Evolutionary conservation across 2,329 filamentous ascomycete species (phyloP), one percentile per base, ranked within the genome.

Genomic region (Exophiala alcalophila): DNA sequence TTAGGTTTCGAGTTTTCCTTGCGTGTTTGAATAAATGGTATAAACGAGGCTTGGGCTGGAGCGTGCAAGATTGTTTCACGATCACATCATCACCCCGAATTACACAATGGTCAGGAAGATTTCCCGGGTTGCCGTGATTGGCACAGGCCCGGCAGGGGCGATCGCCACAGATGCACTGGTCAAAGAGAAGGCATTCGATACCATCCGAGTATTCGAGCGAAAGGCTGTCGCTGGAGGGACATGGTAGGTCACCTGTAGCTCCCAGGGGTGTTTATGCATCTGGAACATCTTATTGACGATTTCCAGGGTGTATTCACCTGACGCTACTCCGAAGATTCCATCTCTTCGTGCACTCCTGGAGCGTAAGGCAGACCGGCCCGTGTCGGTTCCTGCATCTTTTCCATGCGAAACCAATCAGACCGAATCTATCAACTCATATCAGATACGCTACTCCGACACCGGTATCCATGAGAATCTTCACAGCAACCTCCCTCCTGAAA

Each of bases 391-490:
- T 0, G 42, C 61, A 2, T 47, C 53, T 0, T 59, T 81, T 0
- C 79, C 78, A 3, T 64, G 70, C 0, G 61, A 66, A 38, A 65
- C 67, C 0, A 65, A 70, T 0, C 66, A 65, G 27, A 29, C 12
- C 8, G 24, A 34, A 11, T 23, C 15, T 8, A 34, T 40, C 35
- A 46, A 46, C 25, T 59, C 63, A 9, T 45, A 57, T 1, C 67
- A 69, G 43, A 67, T 71, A 12, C 72, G 77, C 2, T 80, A 74
- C 54, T 61, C 67, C 9, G 77, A 81, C 46, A 77, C 78, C 0
- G 75, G 76, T 0, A 68, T 83, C 12, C 83, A 83, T 51, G 76
- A 77, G 0, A 73, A 75, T 14, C 63, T 84, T n/a, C 77, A 84
- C 56, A 84, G 79, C 2, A 84, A 84, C 50, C 74, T 84, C 29